Percentiles rank a stretch among this genome's conserved stretches.
These are phyloP conservation scores for Coccomyxa sp. DNA, from an alignment of 139 green algal species.

Conservation along the genomic window DNA sequence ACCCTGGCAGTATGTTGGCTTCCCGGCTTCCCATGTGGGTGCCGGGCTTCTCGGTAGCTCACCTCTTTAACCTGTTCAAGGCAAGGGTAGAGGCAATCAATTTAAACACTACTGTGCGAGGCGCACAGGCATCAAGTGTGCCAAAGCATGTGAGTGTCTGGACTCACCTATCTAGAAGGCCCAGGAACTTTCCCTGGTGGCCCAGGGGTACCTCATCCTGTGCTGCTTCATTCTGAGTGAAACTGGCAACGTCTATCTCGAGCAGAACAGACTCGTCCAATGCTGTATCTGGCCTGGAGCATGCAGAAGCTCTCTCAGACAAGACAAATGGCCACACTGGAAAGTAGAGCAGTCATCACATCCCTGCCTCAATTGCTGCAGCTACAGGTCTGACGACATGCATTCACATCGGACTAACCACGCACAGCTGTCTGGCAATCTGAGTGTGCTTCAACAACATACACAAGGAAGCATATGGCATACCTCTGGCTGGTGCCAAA, in stretches of 20 bases:
- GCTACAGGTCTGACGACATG: no score
- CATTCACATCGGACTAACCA: no score
- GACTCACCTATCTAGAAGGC: slow-evolving; percentile 41
- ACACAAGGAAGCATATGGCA: background rate
- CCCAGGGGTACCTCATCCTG: slow-evolving; percentile 30
- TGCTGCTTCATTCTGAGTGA: slow-evolving; percentile 20
- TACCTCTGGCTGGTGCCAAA: slow-evolving; percentile 1
- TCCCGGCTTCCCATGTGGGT: no score
- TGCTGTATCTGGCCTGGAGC: background rate
- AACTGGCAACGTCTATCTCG: slow-evolving; percentile 59
- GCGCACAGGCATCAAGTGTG: background rate
- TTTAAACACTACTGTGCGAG: background rate
- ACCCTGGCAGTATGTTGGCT: no score
- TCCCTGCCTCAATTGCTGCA: no score
- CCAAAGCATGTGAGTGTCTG: background rate
- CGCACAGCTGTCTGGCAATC: no score
- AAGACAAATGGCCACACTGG: background rate
- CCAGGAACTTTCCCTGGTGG: slow-evolving; percentile 56
- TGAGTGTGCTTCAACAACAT: background rate
- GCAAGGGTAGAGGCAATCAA: background rate
- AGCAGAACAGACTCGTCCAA: slow-evolving; percentile 47
- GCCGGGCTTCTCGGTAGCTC: no score
- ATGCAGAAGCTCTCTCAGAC: no score
- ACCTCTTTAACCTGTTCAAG: background rate
- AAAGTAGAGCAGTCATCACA: background rate